Conservation (phyloP, 257 asterid species). For the Solanum dulcamara region DNA sequence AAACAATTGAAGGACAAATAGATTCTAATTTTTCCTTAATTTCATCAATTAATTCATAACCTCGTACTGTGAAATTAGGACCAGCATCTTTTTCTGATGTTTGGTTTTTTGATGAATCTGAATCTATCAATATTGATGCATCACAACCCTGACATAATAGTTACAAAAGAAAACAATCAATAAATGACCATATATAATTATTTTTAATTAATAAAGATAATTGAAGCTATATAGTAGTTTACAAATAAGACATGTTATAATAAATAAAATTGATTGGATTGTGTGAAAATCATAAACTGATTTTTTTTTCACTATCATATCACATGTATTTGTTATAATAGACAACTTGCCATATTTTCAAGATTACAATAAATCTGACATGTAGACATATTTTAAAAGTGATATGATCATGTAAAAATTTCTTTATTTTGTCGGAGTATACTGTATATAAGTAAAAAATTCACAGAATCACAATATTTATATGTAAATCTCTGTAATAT, state of each 20-base stretch:
- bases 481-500: neutral
- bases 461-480: neutral
- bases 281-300: no score
- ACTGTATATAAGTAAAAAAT: neutral
- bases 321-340: no score
- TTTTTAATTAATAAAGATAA: neutral
- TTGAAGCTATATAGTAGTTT: neutral
- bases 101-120: neutral
- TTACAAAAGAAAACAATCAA: neutral
- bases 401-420: neutral
- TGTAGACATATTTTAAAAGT: neutral
- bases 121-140: constrained; percentile 27
- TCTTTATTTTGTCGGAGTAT: neutral
- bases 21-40: constrained; percentile 45
- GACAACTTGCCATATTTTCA: no score
- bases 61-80: constrained; percentile 22
- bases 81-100: constrained; percentile 19
- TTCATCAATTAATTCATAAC: constrained; percentile 56
- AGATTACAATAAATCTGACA: neutral
- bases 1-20: constrained; percentile 46
- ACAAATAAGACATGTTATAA: neutral
- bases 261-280: neutral
- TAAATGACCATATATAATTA: neutral
- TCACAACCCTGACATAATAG: constrained; percentile 24
- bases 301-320: no score